Evolutionary conservation across 2,329 filamentous ascomycete genomes (phyloP), one percentile per base, ranked within the genome.

Genomic region (Juglanconis oblonga): DNA sequence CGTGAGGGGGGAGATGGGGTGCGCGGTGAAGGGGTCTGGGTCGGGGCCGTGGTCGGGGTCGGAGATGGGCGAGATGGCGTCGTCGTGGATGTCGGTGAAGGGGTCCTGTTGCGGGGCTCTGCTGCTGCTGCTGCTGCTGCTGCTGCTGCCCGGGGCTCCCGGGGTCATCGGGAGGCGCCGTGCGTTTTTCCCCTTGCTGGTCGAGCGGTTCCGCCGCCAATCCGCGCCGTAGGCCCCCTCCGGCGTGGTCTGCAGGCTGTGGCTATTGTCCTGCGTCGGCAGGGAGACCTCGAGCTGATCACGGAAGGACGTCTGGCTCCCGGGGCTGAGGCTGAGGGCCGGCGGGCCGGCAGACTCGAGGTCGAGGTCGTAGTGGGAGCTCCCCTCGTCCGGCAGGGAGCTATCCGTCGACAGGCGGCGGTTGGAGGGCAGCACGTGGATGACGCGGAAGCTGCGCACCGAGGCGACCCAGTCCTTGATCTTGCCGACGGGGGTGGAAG

Each of bases 251-350:
- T 66, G 66, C 17, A 69, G 64, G 36, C 66, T 70, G 38, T 17
- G 64, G 36, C 66, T 70, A 36, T 17, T 47, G 36, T 61, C 52
- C 8, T 64, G 57, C 13, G 59, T 48, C 4, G 70, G 71, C 9
- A 73, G 68, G 42, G 65, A 66, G 55, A 69, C 64, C 33, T 73
- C 68, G n/a, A 73, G 52, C 7, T 58, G 65, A 45, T 67, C 68
- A 13, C 69, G 66, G 55, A 71, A 73, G 1, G 68, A 68, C 42
- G 60, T 60, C 17, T 66, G 61, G 29, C 64, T 66, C 32, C 63
- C 62, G 11, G 61, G 66, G 14, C 64, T 65, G 11, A 66, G 61
- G 1, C 64, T 58, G 40, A 56, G 50, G 33, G 61, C 7, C 47
- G 64, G 24, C 57, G 49, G 24, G 3, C 47, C 36, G 7, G 47